Base-by-base conservation (phyloP, 768 basidiomycete genomes). In the Pisolithus albus region DNA sequence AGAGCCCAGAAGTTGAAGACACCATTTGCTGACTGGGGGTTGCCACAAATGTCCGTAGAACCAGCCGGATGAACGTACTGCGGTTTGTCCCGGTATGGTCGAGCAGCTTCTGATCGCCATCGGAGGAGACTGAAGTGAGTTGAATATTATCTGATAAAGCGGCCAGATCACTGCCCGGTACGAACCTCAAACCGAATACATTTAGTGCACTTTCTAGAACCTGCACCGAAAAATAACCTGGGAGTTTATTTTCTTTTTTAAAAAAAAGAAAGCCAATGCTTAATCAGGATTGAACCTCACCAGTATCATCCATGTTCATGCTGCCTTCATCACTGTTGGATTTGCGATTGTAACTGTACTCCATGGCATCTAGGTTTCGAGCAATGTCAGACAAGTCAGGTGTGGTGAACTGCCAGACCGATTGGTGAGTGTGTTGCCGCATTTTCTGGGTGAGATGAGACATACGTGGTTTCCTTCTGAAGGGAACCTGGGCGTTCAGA, bases 301-400 rank as follows among this genome's bases (percentile, higher is more conserved):
- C 92, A 24, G 90, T 91, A 65, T 94, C 92, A 59, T 96, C 92
- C 87, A 93, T 90, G 62, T 96, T 96, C 53, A 77, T 73, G 69
- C 86, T 85, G 39, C 70, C 64, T 48, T 60, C 60, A 26, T 69
- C 72, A 32, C 66, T 59, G 32, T 13, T 34, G 63, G 73, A 74
- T 43, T 65, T 71, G 46, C 75, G 72, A 51, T 81, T 75, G 56
- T 82, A 84, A 50, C 73, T 72, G 51, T 72, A 71, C 62, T 92
- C 90, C 9, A 88, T 72, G 6, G 65, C 59, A 64, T 92, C 90
- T 8, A 92, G 67, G 52, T 73, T 72, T 16, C 68, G 72, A 10
- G 87, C 90, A 59, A 92, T 82, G 53, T 75, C 75, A 5, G 88
- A 84, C 13, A 92, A 78, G 75, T 91, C 88, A 32, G 86, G 80